These are phyloP conservation scores for Ceratobasidium sp. DNA, from an alignment of 1,284 basidiomycete genomes.

Conservation along the genomic window DNA sequence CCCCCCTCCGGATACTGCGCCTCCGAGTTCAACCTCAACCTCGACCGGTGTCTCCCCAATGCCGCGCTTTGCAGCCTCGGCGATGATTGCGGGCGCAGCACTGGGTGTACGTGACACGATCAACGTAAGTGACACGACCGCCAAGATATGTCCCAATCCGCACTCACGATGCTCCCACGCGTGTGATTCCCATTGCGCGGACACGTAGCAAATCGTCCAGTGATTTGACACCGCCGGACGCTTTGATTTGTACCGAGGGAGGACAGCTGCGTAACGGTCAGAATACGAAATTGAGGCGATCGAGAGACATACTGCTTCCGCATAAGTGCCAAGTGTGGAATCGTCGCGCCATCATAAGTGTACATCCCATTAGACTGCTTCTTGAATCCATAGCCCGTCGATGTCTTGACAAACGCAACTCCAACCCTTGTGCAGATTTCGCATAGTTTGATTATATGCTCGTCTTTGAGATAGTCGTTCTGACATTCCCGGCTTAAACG, in stretches of 20 bases:
- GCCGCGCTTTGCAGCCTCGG: constrained; percentile 50
- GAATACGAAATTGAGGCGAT: background rate
- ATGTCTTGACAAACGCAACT: constrained; percentile 52
- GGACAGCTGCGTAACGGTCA: constrained; percentile 30
- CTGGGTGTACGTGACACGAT: constrained; percentile 22
- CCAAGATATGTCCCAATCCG: constrained; percentile 22
- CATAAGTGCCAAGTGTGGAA: constrained; percentile 51
- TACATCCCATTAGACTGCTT: constrained; percentile 50
- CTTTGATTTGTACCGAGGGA: constrained; percentile 51
- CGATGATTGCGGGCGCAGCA: constrained; percentile 50
- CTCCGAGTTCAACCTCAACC: constrained; percentile 44
- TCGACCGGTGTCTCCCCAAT: constrained; percentile 49
- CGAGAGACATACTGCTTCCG: constrained; percentile 47
- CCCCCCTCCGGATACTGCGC: constrained; percentile 44
- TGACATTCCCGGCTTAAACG: background rate
- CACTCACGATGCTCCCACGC: constrained; percentile 50
- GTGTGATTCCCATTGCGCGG: constrained; percentile 50
- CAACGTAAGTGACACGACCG: constrained; percentile 36
- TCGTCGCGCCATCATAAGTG: constrained; percentile 51
- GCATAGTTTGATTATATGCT: constrained; percentile 51
- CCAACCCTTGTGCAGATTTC: constrained; percentile 51
- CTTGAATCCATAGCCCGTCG: constrained; percentile 52
- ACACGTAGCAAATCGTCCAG: constrained; percentile 52
- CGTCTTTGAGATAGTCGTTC: constrained; percentile 51
- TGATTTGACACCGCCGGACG: constrained; percentile 51